These are phyloP conservation scores for Dryas drummondii DNA, from an alignment of 306 rosid genomes.

Conservation along the genomic window DNA sequence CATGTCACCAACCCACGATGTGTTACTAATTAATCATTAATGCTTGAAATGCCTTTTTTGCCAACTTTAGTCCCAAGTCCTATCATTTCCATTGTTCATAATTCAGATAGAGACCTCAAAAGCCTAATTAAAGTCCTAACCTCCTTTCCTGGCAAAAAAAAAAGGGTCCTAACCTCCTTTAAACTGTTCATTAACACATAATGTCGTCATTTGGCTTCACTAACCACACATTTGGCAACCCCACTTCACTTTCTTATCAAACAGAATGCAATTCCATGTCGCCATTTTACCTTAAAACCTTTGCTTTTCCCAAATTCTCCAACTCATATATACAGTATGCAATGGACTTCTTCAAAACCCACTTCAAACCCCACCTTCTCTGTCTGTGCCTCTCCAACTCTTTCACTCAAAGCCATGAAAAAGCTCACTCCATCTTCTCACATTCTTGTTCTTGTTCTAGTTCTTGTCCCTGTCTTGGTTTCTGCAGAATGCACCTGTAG, in stretches of 20 bases:
- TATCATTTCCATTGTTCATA: neutral
- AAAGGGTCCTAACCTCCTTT: neutral
- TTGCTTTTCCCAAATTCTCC: neutral
- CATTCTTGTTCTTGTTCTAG: conserved; percentile 20
- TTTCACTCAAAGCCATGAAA: conserved; percentile 11
- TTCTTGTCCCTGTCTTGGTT: conserved; percentile 27
- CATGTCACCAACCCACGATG: neutral
- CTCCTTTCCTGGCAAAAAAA: neutral
- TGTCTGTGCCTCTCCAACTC: neutral
- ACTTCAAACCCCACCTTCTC: neutral
- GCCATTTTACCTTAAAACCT: conserved; percentile 16
- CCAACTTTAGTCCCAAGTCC: neutral
- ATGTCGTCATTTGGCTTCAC: conserved; percentile 17
- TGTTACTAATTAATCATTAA: neutral
- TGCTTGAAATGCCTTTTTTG: neutral
- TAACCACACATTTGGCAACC: conserved; percentile 7
- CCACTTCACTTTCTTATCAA: neutral
- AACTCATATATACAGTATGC: conserved; percentile 15
- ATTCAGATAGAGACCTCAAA: neutral
- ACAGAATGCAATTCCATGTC: conserved; percentile 17
- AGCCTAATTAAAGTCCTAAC: conserved; percentile 7
- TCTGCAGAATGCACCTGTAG: conserved; percentile 34
- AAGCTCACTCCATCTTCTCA: conserved; percentile 1
- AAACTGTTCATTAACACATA: conserved; percentile 8
- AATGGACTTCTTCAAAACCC: conserved; percentile 1